Evolutionary conservation across 2,329 filamentous ascomycete species (phyloP).

Genomic region (Aspergillus candidus): DNA sequence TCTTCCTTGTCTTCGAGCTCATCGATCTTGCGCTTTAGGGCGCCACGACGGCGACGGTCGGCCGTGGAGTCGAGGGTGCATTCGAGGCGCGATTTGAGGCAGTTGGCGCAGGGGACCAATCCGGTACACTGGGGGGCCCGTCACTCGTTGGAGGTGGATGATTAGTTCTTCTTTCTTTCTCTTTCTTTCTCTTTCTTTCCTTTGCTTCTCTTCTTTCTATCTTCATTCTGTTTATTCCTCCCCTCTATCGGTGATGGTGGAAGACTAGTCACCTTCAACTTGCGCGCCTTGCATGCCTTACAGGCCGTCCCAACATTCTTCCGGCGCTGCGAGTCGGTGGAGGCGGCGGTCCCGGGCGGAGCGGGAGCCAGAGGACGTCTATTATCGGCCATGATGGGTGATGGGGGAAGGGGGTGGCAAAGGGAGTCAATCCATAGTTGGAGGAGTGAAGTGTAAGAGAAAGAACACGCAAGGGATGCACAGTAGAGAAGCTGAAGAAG

Average conservation of each 20-base stretch:
- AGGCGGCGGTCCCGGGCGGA: conserved; percentile 7
- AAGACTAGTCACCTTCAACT: conserved; percentile 17
- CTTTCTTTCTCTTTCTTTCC: too few relatives aligned
- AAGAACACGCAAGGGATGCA: background rate
- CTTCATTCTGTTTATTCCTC: too few relatives aligned
- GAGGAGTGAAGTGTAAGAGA: background rate
- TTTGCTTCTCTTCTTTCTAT: too few relatives aligned
- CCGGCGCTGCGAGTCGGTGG: conserved; percentile 13
- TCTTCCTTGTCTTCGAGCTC: conserved; percentile 22
- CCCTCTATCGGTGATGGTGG: background rate
- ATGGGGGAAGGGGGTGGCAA: background rate
- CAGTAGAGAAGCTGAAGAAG: background rate
- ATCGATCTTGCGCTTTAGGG: conserved; percentile 22
- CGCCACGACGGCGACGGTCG: conserved; percentile 19
- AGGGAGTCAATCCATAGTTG: conserved; percentile 8
- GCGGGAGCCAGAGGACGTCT: conserved; percentile 14
- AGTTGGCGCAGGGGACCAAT: conserved; percentile 19
- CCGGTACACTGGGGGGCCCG: conserved; percentile 17
- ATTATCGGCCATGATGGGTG: conserved; percentile 10
- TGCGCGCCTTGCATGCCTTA: conserved; percentile 20
- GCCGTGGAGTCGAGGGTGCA: conserved; percentile 18
- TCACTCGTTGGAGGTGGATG: too few relatives aligned
- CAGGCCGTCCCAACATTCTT: conserved; percentile 23
- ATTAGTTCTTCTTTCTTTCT: too few relatives aligned
- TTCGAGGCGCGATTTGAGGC: conserved; percentile 17